A percentile compares a stretch with the other conserved stretches of the same genome.
phyloP scores from a whole-genome alignment of 169 alveolate genomes.

The Eimeria sp. region DNA sequence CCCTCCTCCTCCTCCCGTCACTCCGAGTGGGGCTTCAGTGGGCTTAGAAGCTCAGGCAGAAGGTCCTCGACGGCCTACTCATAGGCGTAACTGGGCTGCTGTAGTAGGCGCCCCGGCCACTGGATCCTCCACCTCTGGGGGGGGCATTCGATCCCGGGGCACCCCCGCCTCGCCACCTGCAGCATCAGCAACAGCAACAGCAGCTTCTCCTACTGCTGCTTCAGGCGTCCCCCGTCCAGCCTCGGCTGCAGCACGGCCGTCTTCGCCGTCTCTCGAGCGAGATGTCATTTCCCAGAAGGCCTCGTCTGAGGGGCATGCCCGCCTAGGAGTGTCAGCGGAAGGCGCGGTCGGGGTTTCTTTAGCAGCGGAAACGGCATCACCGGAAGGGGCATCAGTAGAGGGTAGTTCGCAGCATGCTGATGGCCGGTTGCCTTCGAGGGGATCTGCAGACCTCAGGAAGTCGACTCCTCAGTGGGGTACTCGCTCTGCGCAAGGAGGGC shows the following conservation, averaged over 20 bases:
- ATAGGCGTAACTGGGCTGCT: slow-evolving; percentile 69
- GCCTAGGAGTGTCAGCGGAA: slow-evolving; percentile 12
- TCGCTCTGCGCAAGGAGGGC: background rate
- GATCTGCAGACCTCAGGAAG: slow-evolving; percentile 30
- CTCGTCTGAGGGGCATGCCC: slow-evolving; percentile 51
- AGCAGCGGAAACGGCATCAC: slow-evolving; percentile 2
- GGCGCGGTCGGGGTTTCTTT: background rate
- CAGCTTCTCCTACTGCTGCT: slow-evolving; percentile 9
- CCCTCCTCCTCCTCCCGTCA: slow-evolving; percentile 58
- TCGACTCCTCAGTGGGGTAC: slow-evolving; percentile 63
- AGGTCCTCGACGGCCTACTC: slow-evolving; percentile 48
- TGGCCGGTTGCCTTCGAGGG: background rate
- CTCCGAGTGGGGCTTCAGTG: slow-evolving; percentile 29
- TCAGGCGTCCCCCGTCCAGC: slow-evolving; percentile 8
- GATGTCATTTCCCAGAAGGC: slow-evolving; percentile 7
- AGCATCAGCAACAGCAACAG: slow-evolving; percentile 23
- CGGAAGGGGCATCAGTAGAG: background rate
- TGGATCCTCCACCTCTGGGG: slow-evolving; percentile 2
- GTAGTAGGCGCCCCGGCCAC: slow-evolving; percentile 76
- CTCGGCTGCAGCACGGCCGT: slow-evolving; percentile 67
- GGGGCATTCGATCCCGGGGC: slow-evolving; percentile 46
- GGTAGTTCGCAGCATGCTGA: background rate
- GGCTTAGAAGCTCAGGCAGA: slow-evolving; percentile 39
- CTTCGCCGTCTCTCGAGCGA: slow-evolving; percentile 8
- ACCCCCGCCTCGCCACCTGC: slow-evolving; percentile 29